These are phyloP conservation scores for Stereocaulon alpinum DNA, from an alignment of 495 filamentous ascomycete species.

Conservation along the genomic window DNA sequence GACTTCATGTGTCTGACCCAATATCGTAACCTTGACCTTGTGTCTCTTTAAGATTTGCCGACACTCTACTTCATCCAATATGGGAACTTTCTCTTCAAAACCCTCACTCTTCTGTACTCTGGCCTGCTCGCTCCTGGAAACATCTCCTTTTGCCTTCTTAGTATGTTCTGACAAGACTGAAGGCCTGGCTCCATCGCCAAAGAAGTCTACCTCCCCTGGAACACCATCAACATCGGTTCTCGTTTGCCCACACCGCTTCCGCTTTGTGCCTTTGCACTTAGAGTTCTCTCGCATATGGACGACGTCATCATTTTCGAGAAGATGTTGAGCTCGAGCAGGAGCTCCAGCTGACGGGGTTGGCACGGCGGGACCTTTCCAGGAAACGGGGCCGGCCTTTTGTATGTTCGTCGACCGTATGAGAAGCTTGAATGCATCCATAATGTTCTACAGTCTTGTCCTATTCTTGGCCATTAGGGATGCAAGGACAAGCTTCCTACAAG, in stretches of 20 bases:
- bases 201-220: neutral
- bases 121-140: neutral
- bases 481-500: no score
- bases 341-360: conserved; percentile 41
- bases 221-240: neutral
- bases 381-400: conserved; percentile 27
- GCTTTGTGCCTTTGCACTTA: conserved; percentile 21
- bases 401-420: conserved; percentile 45
- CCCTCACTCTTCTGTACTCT: neutral
- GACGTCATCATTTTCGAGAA: neutral
- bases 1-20: conserved; percentile 35
- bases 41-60: conserved; percentile 67
- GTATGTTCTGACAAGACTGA: neutral
- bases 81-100: conserved; percentile 22
- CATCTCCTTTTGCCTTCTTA: neutral
- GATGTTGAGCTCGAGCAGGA: conserved; percentile 12
- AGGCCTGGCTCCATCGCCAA: neutral
- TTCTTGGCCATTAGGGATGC: neutral
- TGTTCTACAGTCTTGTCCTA: neutral
- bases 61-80: conserved; percentile 53
- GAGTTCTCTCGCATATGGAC: neutral
- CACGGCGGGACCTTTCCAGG: conserved; percentile 21
- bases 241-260: conserved; percentile 9
- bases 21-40: conserved; percentile 73
- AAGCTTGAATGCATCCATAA: conserved; percentile 46